A percentile compares a stretch with the other conserved stretches of the same genome.
phyloP scores from a whole-genome alignment of 2,329 filamentous ascomycete genomes.

The Monosporascus sp. region DNA sequence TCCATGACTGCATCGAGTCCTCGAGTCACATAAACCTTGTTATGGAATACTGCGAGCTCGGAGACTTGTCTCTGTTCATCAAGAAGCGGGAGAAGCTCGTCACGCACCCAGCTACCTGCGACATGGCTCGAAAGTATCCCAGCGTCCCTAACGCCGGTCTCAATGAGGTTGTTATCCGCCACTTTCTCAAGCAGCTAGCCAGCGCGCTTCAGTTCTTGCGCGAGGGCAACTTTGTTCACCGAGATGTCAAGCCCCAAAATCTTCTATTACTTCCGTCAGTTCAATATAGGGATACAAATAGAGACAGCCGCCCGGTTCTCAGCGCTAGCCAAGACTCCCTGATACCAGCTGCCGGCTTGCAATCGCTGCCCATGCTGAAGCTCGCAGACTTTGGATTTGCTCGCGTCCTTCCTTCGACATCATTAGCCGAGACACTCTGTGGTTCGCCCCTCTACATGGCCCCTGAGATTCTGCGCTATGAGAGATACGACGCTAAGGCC shows the following conservation, averaged over 20 bases:
- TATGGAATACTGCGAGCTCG: constrained; percentile 97
- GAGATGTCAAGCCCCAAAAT: constrained; percentile 97
- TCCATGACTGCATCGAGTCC: constrained; percentile 90
- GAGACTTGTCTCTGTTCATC: constrained; percentile 92
- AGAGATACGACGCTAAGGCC: constrained; percentile 94
- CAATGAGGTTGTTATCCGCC: constrained; percentile 91
- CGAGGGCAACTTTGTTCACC: constrained; percentile 81
- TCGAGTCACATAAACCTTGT: constrained; percentile 87
- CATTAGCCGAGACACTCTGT: constrained; percentile 90
- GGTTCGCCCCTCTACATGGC: constrained; percentile 98
- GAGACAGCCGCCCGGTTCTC: constrained; percentile 64
- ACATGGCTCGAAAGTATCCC: constrained; percentile 92
- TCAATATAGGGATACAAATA: constrained; percentile 58
- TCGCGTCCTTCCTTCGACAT: constrained; percentile 81
- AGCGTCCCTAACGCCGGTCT: constrained; percentile 77
- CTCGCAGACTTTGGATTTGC: constrained; percentile 99
- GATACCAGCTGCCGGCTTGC: constrained; percentile 73
- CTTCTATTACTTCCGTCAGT: constrained; percentile 80
- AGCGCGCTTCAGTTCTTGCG: constrained; percentile 89
- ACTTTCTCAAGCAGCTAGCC: constrained; percentile 91
- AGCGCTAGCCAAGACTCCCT: constrained; percentile 73
- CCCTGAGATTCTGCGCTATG: constrained; percentile 92
- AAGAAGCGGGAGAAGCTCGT: constrained; percentile 81
- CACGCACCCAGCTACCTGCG: constrained; percentile 73
- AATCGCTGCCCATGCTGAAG: constrained; percentile 90